Evolutionary conservation across 176 grass and related monocot genomes (phyloP), one percentile per base, ranked within the genome.

Genomic region (Cenchrus purpureus): DNA sequence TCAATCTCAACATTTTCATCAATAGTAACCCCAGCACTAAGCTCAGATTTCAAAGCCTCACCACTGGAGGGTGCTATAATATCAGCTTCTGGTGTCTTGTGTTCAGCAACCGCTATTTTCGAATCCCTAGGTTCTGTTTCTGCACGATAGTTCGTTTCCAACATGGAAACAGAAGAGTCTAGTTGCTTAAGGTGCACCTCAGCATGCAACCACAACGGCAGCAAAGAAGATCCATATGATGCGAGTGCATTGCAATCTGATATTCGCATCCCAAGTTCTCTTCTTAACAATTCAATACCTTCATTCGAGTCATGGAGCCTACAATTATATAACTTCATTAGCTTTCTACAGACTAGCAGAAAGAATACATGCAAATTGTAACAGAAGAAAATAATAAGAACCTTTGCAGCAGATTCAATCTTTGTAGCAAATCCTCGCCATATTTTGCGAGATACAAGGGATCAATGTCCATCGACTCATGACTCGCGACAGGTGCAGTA

Each of bases 171-270:
- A 12, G 90, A 88, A 80, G 77, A 86, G 25, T 99, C 94, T 65
- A 99, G 88, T 55, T 85, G 86, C 70, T 93, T 96, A 68, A 99
- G 86, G 51, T 92, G 90, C 55, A 91, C 87, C 54, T 97, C 89
- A 86, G 84, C 91, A 67, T 99, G 94, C 69, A 93, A 87, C 97
- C 97, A 99, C 84, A 99, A 92, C 0, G 94, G 97, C 78, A 99
- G 86, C 77, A 99, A 85, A 74, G 97, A 99, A 83, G 88, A 85
- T 28, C 91, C 93, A 88, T 99, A 99, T 13, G 86, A 93, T 60
- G 80, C 91, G 16, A 99, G 90, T 48, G 82, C 79, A 76, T 85
- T 91, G 67, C 97, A 99, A 83, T 99, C 97, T 54, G 86, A 92
- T 71, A 90, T 89, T 84, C 97, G 92, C 45, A 99, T 77, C 65